Percentiles rank a stretch among this genome's conserved stretches.
Evolutionary conservation across 2,329 filamentous ascomycete species (phyloP).

Genomic region (Pseudocercospora cruenta): DNA sequence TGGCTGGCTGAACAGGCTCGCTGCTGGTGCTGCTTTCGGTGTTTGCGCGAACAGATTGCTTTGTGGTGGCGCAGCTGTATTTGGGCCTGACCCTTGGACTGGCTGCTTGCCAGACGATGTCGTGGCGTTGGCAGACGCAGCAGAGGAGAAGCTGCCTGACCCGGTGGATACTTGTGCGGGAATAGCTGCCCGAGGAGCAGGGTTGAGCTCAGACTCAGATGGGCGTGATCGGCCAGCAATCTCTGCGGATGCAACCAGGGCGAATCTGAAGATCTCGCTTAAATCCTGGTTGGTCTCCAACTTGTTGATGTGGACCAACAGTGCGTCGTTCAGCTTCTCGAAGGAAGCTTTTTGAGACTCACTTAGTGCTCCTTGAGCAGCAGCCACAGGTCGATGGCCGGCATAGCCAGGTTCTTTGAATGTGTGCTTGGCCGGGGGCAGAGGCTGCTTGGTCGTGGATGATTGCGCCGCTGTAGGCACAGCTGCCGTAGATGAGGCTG

Average conservation of each 20-base stretch:
- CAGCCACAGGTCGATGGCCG: not conserved
- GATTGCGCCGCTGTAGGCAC: constrained; percentile 15
- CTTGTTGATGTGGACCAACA: constrained; percentile 32
- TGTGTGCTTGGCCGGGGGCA: constrained; percentile 17
- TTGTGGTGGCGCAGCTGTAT: constrained; percentile 1
- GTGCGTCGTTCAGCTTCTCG: constrained; percentile 34
- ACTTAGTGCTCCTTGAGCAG: not conserved
- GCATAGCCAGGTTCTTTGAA: constrained; percentile 11
- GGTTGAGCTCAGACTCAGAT: constrained; percentile 14
- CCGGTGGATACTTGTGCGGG: not conserved
- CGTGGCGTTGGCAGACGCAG: constrained; percentile 1
- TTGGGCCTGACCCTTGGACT: not conserved
- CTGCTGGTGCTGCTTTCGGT: constrained; percentile 22
- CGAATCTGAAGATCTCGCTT: constrained; percentile 34
- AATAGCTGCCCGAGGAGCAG: not conserved
- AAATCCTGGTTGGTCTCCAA: constrained; percentile 34
- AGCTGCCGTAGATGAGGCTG: constrained; percentile 19
- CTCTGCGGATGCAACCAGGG: constrained; percentile 30
- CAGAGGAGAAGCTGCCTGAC: not conserved
- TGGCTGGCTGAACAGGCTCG: constrained; percentile 25
- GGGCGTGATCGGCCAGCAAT: constrained; percentile 24
- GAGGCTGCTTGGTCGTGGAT: constrained; percentile 19
- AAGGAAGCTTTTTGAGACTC: constrained; percentile 22
- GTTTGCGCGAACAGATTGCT: constrained; percentile 22
- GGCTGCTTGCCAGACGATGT: not conserved